A percentile compares a stretch with the other conserved stretches of the same genome.
These are phyloP conservation scores for Ophiostoma quercus DNA, from an alignment of 2,329 filamentous ascomycete species.

Conservation along the genomic window DNA sequence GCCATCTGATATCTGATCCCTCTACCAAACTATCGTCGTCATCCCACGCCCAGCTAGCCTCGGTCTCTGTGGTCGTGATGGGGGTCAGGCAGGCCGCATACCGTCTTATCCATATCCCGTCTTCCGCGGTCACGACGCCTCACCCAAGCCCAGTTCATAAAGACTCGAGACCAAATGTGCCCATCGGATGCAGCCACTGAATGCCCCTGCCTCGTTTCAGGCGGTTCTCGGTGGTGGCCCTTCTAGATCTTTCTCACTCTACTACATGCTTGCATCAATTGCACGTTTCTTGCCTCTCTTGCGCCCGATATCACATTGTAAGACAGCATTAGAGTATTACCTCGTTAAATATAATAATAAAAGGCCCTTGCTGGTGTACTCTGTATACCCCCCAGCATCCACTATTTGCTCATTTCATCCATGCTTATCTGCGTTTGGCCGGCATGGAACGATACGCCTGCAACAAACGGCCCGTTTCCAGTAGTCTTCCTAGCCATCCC, in stretches of 20 bases:
- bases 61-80: neutral
- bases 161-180: neutral
- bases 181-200: neutral
- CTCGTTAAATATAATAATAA: neutral
- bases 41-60: neutral
- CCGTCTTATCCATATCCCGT: neutral
- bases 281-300: neutral
- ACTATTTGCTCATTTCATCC: conserved; percentile 5
- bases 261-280: neutral
- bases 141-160: neutral
- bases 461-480: conserved; percentile 19
- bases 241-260: neutral
- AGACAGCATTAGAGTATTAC: neutral
- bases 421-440: conserved; percentile 11
- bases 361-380: neutral
- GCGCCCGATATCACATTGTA: neutral
- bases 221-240: neutral
- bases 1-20: neutral
- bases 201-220: neutral
- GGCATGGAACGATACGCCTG: neutral
- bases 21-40: neutral
- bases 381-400: neutral
- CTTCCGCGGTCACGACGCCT: neutral
- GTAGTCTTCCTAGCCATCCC: neutral
- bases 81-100: too few species aligned